These are phyloP conservation scores for Cladochytrium tenue DNA, from an alignment of 371 early-diverging fungal species.

Conservation along the genomic window DNA sequence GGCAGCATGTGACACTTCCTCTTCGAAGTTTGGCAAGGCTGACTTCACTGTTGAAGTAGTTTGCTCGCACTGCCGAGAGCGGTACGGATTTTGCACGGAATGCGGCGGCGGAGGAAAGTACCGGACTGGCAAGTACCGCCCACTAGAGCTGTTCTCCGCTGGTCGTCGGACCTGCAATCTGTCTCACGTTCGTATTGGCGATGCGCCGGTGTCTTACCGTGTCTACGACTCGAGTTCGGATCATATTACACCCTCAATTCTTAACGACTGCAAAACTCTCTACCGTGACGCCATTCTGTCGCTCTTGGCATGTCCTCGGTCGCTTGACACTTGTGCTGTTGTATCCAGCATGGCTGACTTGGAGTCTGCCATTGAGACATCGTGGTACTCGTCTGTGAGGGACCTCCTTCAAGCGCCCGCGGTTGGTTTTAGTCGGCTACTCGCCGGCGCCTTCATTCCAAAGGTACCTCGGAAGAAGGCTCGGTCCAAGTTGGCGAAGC, in stretches of 20 bases:
- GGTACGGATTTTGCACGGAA: conserved; percentile 37
- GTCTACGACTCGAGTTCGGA: neutral
- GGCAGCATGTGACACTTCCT: neutral
- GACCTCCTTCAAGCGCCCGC: neutral
- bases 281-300: neutral
- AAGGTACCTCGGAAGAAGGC: neutral
- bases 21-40: neutral
- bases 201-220: conserved; percentile 5
- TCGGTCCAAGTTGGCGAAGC: neutral
- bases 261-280: neutral
- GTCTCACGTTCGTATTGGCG: conserved; percentile 37
- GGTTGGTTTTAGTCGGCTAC: neutral
- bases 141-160: conserved; percentile 33
- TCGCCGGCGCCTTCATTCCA: neutral
- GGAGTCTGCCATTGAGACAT: neutral
- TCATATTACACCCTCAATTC: neutral
- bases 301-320: neutral
- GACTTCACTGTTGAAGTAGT: conserved; percentile 35
- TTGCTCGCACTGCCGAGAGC: conserved; percentile 28
- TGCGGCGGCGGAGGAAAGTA: conserved; percentile 46
- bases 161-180: conserved; percentile 37
- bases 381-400: neutral
- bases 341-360: neutral
- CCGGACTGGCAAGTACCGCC: conserved; percentile 47
- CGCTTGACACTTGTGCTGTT: neutral